Percentiles rank a stretch among this genome's conserved stretches.
These are phyloP conservation scores for Garcia nutans DNA, from an alignment of 345 rosid species.

Conservation along the genomic window DNA sequence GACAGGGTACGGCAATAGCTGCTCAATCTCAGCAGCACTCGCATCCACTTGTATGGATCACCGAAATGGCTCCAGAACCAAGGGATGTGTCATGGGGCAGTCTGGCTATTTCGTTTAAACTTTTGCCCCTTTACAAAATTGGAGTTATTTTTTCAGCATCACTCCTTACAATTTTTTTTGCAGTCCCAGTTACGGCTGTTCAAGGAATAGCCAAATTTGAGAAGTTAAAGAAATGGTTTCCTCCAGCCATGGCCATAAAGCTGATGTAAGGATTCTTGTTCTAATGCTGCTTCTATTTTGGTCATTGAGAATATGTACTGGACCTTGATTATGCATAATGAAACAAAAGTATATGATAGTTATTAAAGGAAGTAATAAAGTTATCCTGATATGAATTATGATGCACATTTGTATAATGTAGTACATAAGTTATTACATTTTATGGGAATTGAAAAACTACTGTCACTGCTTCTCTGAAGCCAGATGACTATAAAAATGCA, in stretches of 20 bases:
- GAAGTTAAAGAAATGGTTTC: slow-evolving; percentile 85
- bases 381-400: background rate
- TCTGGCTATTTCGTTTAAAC: slow-evolving; percentile 50
- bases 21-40: slow-evolving; percentile 87
- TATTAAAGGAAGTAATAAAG: background rate
- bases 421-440: background rate
- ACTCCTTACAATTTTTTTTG: slow-evolving; percentile 77
- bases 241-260: slow-evolving; percentile 72
- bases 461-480: too few relatives aligned
- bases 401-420: background rate
- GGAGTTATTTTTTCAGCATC: slow-evolving; percentile 72
- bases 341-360: too few relatives aligned
- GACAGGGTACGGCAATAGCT: slow-evolving; percentile 63
- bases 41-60: slow-evolving; percentile 69
- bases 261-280: slow-evolving; percentile 53
- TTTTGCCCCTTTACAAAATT: slow-evolving; percentile 57
- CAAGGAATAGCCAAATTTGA: slow-evolving; percentile 90
- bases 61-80: slow-evolving; percentile 86
- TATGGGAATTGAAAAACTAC: too few relatives aligned
- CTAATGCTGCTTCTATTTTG: background rate
- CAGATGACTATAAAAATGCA: too few relatives aligned
- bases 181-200: slow-evolving; percentile 87
- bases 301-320: background rate
- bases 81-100: slow-evolving; percentile 79
- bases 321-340: background rate